Conservation (phyloP, 306 rosid genomes). For the Vigna reflexopilosa region DNA sequence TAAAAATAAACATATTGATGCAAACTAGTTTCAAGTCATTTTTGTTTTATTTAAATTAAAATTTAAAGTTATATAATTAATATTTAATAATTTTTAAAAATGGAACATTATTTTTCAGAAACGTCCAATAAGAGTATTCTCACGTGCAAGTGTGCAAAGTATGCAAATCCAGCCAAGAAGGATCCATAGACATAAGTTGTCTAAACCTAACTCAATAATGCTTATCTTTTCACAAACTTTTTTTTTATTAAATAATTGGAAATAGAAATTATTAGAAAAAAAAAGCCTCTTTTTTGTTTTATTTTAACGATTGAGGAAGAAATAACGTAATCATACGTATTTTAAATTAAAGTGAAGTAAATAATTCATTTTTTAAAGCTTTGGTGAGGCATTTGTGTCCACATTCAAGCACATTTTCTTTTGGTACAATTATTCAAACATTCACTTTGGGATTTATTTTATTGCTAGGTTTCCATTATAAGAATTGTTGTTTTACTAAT, state of each 20-base stretch:
- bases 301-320: background rate
- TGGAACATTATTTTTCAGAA: background rate
- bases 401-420: background rate
- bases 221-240: constrained; percentile 16
- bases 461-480: background rate
- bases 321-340: background rate
- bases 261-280: background rate
- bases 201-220: constrained; percentile 35
- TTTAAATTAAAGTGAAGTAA: background rate
- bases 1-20: background rate
- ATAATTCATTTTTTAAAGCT: background rate
- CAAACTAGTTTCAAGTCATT: background rate
- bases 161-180: constrained; percentile 40
- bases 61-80: background rate
- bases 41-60: background rate
- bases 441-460: background rate
- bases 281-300: background rate
- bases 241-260: constrained; percentile 29
- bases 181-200: constrained; percentile 15
- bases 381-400: background rate
- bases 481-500: background rate
- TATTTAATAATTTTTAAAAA: background rate
- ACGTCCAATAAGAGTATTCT: background rate
- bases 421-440: background rate
- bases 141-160: constrained; percentile 46